Conservation (phyloP, 352 stramenopile genomes). For the Pythium aphanidermatum region DNA sequence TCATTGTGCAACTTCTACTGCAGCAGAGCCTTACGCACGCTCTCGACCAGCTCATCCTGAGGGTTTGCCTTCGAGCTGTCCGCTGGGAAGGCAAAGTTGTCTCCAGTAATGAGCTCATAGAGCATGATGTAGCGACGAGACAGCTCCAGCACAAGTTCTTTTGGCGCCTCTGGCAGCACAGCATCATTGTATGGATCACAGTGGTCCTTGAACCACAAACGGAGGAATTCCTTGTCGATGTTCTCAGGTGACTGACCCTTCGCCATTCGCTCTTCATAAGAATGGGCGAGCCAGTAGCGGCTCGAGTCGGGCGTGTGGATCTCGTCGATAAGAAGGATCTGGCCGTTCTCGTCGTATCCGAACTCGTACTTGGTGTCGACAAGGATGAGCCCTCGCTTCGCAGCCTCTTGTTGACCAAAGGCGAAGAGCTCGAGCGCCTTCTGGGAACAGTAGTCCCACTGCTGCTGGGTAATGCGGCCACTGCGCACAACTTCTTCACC, state of each 20-base stretch:
- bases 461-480: constrained; percentile 94
- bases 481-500: constrained; percentile 89
- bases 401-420: constrained; percentile 91
- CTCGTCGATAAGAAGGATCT: constrained; percentile 98
- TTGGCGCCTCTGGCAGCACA: constrained; percentile 93
- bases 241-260: constrained; percentile 94
- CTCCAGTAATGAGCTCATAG: constrained; percentile 98
- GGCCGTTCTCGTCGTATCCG: constrained; percentile 66
- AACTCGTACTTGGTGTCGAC: constrained; percentile 98
- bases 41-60: constrained; percentile 43
- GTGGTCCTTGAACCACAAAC: constrained; percentile 96
- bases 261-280: constrained; percentile 87
- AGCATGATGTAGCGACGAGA: constrained; percentile 96
- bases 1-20: constrained; percentile 20
- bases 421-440: constrained; percentile 91
- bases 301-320: constrained; percentile 99
- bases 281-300: constrained; percentile 90
- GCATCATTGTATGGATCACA: constrained; percentile 98
- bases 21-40: constrained; percentile 30
- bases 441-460: constrained; percentile 94
- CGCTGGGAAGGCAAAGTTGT: constrained; percentile 88
- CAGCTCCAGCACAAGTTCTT: constrained; percentile 95
- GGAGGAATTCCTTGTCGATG: constrained; percentile 99
- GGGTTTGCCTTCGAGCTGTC: constrained; percentile 2
- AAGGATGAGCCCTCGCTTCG: constrained; percentile 93